Percentiles rank a stretch among this genome's conserved stretches.
phyloP scores from a whole-genome alignment of 257 asterid species.

The Solanum piurae region DNA sequence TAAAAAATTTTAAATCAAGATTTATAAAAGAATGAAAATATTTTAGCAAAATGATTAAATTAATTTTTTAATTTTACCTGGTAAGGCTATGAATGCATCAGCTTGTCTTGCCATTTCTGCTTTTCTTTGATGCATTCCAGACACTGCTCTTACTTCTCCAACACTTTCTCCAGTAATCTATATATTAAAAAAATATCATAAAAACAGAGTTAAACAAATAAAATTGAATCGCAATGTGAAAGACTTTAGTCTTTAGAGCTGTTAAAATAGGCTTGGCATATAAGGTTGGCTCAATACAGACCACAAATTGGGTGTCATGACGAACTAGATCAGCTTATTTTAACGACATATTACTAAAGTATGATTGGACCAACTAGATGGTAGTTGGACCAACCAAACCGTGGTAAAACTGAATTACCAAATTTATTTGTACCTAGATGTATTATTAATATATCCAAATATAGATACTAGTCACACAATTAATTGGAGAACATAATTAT shows the following conservation, averaged over 20 bases:
- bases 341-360: neutral
- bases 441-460: neutral
- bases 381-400: neutral
- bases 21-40: neutral
- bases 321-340: neutral
- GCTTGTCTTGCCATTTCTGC: slow-evolving; percentile 98
- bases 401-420: neutral
- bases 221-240: rapidly evolving
- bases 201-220: neutral
- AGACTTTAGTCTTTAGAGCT: neutral
- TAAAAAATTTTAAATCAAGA: neutral
- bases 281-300: neutral
- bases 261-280: neutral
- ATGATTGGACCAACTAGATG: neutral
- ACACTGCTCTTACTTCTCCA: slow-evolving; percentile 87
- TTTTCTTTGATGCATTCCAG: slow-evolving; percentile 90
- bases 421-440: neutral
- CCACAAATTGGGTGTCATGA: neutral
- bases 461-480: neutral
- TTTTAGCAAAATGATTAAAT: neutral
- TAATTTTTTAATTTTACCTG: slow-evolving; percentile 23
- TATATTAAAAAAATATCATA: neutral
- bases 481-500: neutral
- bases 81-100: slow-evolving; percentile 87
- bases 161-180: slow-evolving; percentile 90